These are phyloP conservation scores for Podila minutissima DNA, from an alignment of 192 early-diverging fungal genomes.

Conservation along the genomic window DNA sequence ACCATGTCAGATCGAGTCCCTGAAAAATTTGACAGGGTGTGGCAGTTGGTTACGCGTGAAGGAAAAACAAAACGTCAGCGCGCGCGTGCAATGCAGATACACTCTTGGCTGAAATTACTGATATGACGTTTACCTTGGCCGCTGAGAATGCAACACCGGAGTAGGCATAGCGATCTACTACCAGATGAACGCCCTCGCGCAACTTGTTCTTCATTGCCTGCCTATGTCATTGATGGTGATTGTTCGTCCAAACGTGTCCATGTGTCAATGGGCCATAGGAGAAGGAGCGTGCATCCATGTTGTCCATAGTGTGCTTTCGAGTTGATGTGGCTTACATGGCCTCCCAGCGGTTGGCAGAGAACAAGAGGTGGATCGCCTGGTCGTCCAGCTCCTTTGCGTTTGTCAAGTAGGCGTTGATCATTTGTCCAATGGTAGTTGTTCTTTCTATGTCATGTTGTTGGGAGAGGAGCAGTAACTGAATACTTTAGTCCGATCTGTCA, in stretches of 20 bases:
- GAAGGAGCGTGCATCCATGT: neutral
- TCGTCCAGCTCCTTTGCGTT: constrained; percentile 77
- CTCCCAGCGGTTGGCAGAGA: constrained; percentile 98
- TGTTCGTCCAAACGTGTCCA: neutral
- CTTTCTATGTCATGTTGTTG: constrained; percentile 65
- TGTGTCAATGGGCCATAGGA: too few species aligned
- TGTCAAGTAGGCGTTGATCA: constrained; percentile 89
- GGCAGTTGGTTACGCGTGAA: too few species aligned
- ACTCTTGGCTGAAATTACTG: too few species aligned
- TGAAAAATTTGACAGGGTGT: constrained; percentile 9
- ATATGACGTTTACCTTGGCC: constrained; percentile 70
- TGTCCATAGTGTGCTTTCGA: neutral
- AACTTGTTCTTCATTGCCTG: constrained; percentile 68
- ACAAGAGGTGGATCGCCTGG: constrained; percentile 89
- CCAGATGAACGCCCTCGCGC: constrained; percentile 72
- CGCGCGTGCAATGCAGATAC: too few species aligned
- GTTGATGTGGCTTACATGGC: constrained; percentile 65
- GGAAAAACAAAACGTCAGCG: neutral
- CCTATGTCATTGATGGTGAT: constrained; percentile 35
- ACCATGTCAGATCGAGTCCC: constrained; percentile 89
- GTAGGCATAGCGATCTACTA: constrained; percentile 96
- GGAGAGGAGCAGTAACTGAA: neutral
- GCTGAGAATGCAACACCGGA: constrained; percentile 94
- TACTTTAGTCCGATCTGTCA: neutral
- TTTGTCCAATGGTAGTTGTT: constrained; percentile 88